Evolutionary conservation across 23 red algal genomes (phyloP).

Genomic region (Gracilaria domingensis): DNA sequence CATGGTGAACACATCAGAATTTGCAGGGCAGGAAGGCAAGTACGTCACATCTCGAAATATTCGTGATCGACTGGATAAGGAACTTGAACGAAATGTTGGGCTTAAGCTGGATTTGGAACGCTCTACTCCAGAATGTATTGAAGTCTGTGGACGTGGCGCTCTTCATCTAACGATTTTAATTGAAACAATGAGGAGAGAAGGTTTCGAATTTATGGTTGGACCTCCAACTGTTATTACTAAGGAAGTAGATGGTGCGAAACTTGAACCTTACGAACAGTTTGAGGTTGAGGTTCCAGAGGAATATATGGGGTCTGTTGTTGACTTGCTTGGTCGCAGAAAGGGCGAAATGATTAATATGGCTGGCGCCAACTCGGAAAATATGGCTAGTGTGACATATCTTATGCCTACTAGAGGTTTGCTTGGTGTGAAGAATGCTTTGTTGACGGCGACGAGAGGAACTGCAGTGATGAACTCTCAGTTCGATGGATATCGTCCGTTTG

Average conservation of each 20-base stretch:
- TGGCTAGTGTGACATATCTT: constrained; percentile 63
- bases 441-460: constrained; percentile 91
- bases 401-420: constrained; percentile 95
- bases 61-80: constrained; percentile 84
- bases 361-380: constrained; percentile 72
- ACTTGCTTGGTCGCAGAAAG: constrained; percentile 80
- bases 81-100: constrained; percentile 88
- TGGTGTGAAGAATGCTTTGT: constrained; percentile 88
- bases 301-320: constrained; percentile 94
- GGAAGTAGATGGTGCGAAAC: constrained; percentile 52
- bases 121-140: constrained; percentile 78
- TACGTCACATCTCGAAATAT: constrained; percentile 92
- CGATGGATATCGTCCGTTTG: constrained; percentile 80
- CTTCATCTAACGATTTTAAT: constrained; percentile 94
- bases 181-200: constrained; percentile 95
- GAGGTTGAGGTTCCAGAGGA: constrained; percentile 93
- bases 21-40: constrained; percentile 93
- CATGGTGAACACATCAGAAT: constrained; percentile 89
- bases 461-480: constrained; percentile 85
- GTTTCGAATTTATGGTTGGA: constrained; percentile 92
- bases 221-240: constrained; percentile 92
- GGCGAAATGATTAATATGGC: constrained; percentile 94
- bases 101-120: constrained; percentile 66
- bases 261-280: constrained; percentile 90
- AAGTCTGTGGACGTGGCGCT: constrained; percentile 82